These are phyloP conservation scores for Entamoeba histolytica DNA, from an alignment of 208 protist genomes.

Conservation along the genomic window DNA sequence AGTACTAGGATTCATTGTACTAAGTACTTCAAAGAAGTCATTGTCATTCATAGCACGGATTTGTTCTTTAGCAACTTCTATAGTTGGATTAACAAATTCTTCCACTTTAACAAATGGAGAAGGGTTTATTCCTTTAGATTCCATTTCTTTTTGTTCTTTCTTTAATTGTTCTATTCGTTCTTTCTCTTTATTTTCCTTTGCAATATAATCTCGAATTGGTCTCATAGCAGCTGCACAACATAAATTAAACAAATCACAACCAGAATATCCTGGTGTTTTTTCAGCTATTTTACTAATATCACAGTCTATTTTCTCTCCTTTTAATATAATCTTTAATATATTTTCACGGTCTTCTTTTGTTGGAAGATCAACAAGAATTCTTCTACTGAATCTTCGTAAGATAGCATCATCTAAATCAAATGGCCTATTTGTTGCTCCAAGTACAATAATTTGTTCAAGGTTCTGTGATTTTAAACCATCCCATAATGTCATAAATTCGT, in stretches of 20 bases:
- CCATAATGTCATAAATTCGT: conserved; percentile 68
- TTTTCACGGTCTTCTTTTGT: not conserved
- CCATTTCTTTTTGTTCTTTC: not conserved
- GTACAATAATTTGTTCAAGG: not conserved
- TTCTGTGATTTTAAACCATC: conserved; percentile 34
- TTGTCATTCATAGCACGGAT: not conserved
- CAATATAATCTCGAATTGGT: not conserved
- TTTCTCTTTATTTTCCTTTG: not conserved
- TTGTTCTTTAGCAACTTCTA: not conserved
- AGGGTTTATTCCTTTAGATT: not conserved
- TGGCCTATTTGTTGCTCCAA: conserved; percentile 4
- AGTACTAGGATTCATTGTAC: not conserved
- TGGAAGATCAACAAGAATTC: conserved; percentile 1
- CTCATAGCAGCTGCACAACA: not conserved
- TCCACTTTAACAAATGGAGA: not conserved
- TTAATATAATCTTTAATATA: not conserved
- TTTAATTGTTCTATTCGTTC: not conserved
- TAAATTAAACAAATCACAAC: not conserved
- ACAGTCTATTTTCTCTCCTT: not conserved
- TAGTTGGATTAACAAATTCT: not conserved
- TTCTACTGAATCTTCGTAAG: not conserved
- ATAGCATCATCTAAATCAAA: conserved; percentile 1
- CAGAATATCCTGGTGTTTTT: not conserved
- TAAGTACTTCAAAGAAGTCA: not conserved
- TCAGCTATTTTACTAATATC: not conserved